Evolutionary conservation across 176 grass and related monocot genomes (phyloP), one percentile per base, ranked within the genome.

Genomic region (Phoenix dactylifera): DNA sequence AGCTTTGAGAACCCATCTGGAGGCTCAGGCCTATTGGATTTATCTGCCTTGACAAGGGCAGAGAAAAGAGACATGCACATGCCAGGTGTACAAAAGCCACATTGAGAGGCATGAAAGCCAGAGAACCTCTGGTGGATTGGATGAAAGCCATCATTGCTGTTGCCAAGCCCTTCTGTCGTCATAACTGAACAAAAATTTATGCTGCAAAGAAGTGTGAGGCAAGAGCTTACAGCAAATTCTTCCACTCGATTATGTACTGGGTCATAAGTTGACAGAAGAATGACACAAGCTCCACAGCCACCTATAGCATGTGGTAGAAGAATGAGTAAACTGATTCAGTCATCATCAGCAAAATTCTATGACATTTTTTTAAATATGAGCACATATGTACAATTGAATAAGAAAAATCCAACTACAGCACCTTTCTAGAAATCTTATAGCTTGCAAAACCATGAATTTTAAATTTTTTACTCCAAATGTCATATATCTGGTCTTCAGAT

Each of bases 21-120:
- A 50, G 85, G 79, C 0, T 4, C 70, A 7, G 73, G 59, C 58
- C 76, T 18, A n/a, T n/a, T 18, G 7, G 3, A 35, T 17, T 58
- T 82, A 23, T 83, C 76, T 7, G 79, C 83, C 73, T 17, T 57
- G 1, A 61, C 72, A 24, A 95, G 82, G 30, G 90, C 83, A 26
- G 86, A 79, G 59, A 85, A 84, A 60, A 95, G 74, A 24, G 90
- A 95, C 90, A 95, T 95, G 66, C 90, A 95, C 77, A 95, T 67
- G 55, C 90, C 90, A 32, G 90, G 86, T 24, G 90, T 87, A 68
- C 90, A 95, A 79, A 84, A 95, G 6, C 90, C 90, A 51, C 90
- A 95, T 72, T 95, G 90, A 4, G 86, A 82, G 15, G 86, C 86
- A 79, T 95, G 90, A 79, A 95, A 95, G 0, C 90, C 90, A 10